Conservation (phyloP, 2,329 filamentous ascomycete genomes). For the Aspergillus novofumigatus region DNA sequence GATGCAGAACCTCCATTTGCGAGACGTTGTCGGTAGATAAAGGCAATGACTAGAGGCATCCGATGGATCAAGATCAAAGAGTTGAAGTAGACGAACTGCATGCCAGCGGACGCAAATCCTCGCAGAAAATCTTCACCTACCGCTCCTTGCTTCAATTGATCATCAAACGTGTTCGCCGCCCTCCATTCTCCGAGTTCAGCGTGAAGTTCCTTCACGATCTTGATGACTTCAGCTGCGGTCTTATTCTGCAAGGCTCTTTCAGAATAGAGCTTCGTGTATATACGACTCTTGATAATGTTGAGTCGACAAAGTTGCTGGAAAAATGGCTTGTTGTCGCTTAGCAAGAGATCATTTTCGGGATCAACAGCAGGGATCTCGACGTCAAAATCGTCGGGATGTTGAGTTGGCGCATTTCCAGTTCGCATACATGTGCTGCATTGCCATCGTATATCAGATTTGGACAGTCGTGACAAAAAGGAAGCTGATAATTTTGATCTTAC, state of each 20-base stretch:
- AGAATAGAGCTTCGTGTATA: constrained; percentile 85
- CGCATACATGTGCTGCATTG: constrained; percentile 56
- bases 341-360: constrained; percentile 78
- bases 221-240: constrained; percentile 73
- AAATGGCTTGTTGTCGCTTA: constrained; percentile 81
- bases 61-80: constrained; percentile 93
- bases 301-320: constrained; percentile 93
- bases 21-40: constrained; percentile 81
- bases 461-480: background rate
- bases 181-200: constrained; percentile 86
- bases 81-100: constrained; percentile 95
- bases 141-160: constrained; percentile 83
- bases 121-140: constrained; percentile 80
- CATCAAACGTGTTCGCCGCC: constrained; percentile 80
- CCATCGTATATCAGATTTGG: background rate
- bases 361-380: constrained; percentile 86
- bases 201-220: constrained; percentile 86
- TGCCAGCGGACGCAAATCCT: constrained; percentile 81
- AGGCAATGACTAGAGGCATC: constrained; percentile 90
- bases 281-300: constrained; percentile 80
- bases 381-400: constrained; percentile 79
- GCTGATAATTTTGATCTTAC: constrained; percentile 27
- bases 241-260: constrained; percentile 82
- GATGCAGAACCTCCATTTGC: constrained; percentile 52
- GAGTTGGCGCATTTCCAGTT: constrained; percentile 62